These are phyloP conservation scores for Trichoderma sp. DNA, from an alignment of 2,329 filamentous ascomycete species.

Conservation along the genomic window DNA sequence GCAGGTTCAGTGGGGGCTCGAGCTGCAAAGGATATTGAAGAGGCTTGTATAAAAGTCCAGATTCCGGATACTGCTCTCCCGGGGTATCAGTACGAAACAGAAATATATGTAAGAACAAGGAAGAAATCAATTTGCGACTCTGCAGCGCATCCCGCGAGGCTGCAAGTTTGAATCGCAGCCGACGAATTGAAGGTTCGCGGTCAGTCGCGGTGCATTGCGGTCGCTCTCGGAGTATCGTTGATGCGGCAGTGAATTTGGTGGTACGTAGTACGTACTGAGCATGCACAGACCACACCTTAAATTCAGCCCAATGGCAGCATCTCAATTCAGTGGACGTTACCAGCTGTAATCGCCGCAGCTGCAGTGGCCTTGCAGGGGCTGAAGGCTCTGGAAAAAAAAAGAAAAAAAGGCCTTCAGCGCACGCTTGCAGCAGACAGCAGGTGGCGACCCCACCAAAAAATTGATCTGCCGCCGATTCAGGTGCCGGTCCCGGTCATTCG, in stretches of 20 bases:
- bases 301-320: slow-evolving; percentile 8
- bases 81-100: not conserved
- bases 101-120: not conserved
- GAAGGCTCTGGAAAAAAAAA: not conserved
- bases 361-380: slow-evolving; percentile 3
- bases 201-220: not conserved
- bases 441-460: slow-evolving; percentile 22
- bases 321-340: not conserved
- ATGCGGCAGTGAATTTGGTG: slow-evolving; percentile 23
- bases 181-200: not conserved
- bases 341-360: not conserved
- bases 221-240: slow-evolving; percentile 20
- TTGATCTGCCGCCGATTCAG: slow-evolving; percentile 19
- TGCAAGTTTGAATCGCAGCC: not conserved
- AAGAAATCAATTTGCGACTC: not conserved
- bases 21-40: not conserved
- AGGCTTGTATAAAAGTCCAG: not conserved
- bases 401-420: slow-evolving; percentile 1
- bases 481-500: slow-evolving; percentile 16
- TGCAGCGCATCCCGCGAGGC: slow-evolving; percentile 1
- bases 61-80: not conserved
- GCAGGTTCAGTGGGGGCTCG: not conserved
- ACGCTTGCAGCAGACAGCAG: not conserved
- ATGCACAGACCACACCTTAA: slow-evolving; percentile 39
- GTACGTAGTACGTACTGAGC: too few relatives aligned